Conservation (phyloP, 441 rosid species). For the Lepidium campestre region DNA sequence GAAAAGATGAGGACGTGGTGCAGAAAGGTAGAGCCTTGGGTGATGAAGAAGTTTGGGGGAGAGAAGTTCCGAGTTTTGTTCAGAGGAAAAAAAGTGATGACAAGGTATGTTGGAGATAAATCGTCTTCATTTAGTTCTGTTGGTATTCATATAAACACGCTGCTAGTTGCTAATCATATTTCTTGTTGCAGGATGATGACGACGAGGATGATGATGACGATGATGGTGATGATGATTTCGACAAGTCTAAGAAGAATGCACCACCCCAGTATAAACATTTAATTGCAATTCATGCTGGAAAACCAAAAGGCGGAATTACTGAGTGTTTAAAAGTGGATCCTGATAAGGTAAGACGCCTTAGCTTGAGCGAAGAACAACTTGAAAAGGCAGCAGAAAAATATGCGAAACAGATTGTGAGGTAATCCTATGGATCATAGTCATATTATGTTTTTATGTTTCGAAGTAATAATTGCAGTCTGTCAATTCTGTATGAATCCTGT, state of each 20-base stretch:
- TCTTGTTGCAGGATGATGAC: constrained; percentile 36
- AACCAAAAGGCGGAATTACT: constrained; percentile 75
- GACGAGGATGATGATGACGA: constrained; percentile 28
- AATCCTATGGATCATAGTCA: constrained; percentile 8
- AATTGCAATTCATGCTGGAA: constrained; percentile 85
- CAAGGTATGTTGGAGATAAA: constrained; percentile 41
- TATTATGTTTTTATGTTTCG: constrained; percentile 24
- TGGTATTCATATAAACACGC: not conserved
- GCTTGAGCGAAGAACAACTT: constrained; percentile 77
- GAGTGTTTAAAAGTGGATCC: constrained; percentile 61
- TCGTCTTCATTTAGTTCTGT: not conserved
- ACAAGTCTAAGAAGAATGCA: constrained; percentile 33
- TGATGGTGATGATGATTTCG: constrained; percentile 26
- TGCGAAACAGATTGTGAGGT: constrained; percentile 69
- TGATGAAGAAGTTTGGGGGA: constrained; percentile 73
- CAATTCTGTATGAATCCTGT: constrained; percentile 28
- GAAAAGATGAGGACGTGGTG: constrained; percentile 35
- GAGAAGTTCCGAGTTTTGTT: constrained; percentile 50
- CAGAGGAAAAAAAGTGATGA: constrained; percentile 17
- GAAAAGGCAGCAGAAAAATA: constrained; percentile 60
- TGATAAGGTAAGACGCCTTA: constrained; percentile 74
- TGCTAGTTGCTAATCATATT: not conserved
- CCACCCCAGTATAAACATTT: constrained; percentile 59
- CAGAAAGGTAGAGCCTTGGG: constrained; percentile 40
- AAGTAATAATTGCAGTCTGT: constrained; percentile 20